Conservation (phyloP, 2,329 filamentous ascomycete genomes). For the Epichloe bromicola region DNA sequence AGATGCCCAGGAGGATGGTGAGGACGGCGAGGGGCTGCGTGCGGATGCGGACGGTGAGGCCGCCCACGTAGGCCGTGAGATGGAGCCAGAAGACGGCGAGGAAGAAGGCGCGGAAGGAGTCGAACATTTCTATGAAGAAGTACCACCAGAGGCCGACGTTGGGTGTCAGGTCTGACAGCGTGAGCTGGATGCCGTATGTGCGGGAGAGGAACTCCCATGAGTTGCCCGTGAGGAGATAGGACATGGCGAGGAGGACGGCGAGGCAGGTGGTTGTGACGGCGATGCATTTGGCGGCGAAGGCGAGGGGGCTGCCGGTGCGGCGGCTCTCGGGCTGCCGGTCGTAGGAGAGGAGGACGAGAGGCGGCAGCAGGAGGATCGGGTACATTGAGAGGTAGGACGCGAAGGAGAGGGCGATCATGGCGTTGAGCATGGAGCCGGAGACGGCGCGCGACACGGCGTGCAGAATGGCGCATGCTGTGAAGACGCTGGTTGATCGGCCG, state of each 20-base stretch:
- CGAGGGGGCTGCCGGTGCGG: slow-evolving; percentile 19
- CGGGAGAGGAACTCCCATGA: slow-evolving; percentile 82
- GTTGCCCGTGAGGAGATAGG: slow-evolving; percentile 56
- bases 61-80: slow-evolving; percentile 77
- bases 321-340: slow-evolving; percentile 40
- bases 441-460: slow-evolving; percentile 73
- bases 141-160: slow-evolving; percentile 99
- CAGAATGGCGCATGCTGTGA: slow-evolving; percentile 80
- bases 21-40: slow-evolving; percentile 78
- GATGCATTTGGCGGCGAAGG: slow-evolving; percentile 44
- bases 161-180: slow-evolving; percentile 82
- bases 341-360: slow-evolving; percentile 67
- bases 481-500: slow-evolving; percentile 75
- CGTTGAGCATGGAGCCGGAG: slow-evolving; percentile 55
- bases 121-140: slow-evolving; percentile 99
- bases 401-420: slow-evolving; percentile 74
- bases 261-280: slow-evolving; percentile 40
- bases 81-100: slow-evolving; percentile 97
- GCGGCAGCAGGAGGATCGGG: slow-evolving; percentile 73
- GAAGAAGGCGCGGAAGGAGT: slow-evolving; percentile 95
- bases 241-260: slow-evolving; percentile 54
- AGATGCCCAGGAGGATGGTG: slow-evolving; percentile 73
- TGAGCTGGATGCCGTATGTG: slow-evolving; percentile 86
- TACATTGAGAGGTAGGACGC: slow-evolving; percentile 90
- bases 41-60: slow-evolving; percentile 69